Base-by-base conservation (phyloP, 768 basidiomycete genomes). In the Porpolomopsis calyptriformis region DNA sequence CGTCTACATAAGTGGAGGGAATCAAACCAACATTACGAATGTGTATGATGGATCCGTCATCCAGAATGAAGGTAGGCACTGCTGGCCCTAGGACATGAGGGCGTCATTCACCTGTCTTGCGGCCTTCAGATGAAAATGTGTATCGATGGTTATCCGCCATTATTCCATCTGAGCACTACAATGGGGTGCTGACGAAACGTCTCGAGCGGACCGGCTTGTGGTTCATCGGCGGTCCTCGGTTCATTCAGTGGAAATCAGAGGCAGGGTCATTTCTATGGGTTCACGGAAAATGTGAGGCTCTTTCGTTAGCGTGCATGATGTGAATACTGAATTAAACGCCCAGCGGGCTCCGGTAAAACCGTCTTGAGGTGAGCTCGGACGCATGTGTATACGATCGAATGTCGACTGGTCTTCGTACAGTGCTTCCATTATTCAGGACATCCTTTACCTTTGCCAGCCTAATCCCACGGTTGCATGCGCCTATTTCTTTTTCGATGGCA, bases 401-500 rank as follows among this genome's bases (percentile, higher is more conserved):
- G 9, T 40, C 12, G 9, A 10, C 4, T 20, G 23, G 19, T 18
- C 12, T 40, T 20, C 22, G 4, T 40, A 4, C 22, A 40, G 40
- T 20, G 10, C 40, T 19, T n/a, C 40, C 40, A 25, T 40, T 12
- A 19, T 40, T 20, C 11, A 40, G 24, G 40, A 40, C 10, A 12
- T 40, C 22, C 4, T 12, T 7, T 12, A 8, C 22, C 22, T 19
- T 25, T 22, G 40, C 40, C 19, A 40, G 23, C 9, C 40, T 4
- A 10, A 40, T 5, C 24, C 40, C 11, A 19, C 22, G 40, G 12
- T 40, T 20, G 36, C 49, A 8, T 16, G 52, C 1, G 53, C 57
- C 0, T 59, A 52, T 40, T 58, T 54, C 45, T 58, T 56, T 34
- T 53, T 58, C 24, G 54, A 57, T 16, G 52, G 50, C 43, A 46